These are phyloP conservation scores for Kwoniella sp. DNA, from an alignment of 768 basidiomycete genomes.

Conservation along the genomic window DNA sequence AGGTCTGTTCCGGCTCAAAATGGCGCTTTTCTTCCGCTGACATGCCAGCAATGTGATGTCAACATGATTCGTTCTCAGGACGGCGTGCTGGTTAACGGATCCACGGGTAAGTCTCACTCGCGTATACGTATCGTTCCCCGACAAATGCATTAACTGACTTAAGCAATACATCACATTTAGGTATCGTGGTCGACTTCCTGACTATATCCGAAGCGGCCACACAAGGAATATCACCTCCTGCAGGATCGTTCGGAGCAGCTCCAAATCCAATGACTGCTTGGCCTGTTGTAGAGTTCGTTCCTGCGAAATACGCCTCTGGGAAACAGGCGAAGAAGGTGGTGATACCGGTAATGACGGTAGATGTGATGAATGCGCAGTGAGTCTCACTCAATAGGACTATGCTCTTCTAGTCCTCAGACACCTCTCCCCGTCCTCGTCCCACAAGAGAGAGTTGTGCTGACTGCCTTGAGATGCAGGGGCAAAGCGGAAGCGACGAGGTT, in stretches of 20 bases:
- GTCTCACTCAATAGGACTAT: no score
- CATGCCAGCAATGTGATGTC: not conserved
- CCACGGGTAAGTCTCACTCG: constrained; percentile 67
- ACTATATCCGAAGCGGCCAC: constrained; percentile 32
- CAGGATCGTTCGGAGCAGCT: constrained; percentile 6
- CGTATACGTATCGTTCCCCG: not conserved
- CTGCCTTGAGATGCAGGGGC: constrained; percentile 3
- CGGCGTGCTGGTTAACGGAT: constrained; percentile 90
- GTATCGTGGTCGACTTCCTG: constrained; percentile 41
- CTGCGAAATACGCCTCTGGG: constrained; percentile 25
- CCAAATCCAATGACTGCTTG: constrained; percentile 21
- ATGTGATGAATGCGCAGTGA: constrained; percentile 42
- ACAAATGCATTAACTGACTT: not conserved
- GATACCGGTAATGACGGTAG: constrained; percentile 35
- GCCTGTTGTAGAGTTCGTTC: constrained; percentile 40
- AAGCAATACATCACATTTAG: constrained; percentile 4
- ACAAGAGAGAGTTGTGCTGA: no score
- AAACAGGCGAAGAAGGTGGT: constrained; percentile 21
- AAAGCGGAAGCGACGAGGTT: constrained; percentile 35
- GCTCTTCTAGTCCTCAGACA: no score
- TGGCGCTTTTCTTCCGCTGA: constrained; percentile 11
- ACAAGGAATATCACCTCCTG: constrained; percentile 19
- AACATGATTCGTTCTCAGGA: constrained; percentile 59
- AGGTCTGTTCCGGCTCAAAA: no score
- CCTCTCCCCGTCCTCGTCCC: no score